Evolutionary conservation across 2,329 filamentous ascomycete genomes (phyloP), one percentile per base, ranked within the genome.

Genomic region (Talaromyces pinophilus): DNA sequence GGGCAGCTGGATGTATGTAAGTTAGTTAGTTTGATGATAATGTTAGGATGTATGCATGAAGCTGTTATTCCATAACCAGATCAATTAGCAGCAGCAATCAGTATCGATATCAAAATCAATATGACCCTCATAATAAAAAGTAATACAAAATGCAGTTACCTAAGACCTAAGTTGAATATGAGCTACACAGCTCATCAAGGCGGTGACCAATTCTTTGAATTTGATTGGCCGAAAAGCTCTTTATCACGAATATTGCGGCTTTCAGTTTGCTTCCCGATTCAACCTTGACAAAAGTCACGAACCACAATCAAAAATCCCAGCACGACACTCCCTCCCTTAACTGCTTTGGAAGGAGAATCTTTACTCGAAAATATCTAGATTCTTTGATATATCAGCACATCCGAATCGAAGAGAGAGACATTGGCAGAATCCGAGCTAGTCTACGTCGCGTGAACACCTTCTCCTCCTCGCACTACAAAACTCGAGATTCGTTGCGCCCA

Each of bases 401-500:
- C 11, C 54, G 33, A 57, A 38, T n/a, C 33, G 30, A 22, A 19
- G n/a, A 22, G 33, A 52, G 1, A 44, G 61, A 44, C 19, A 44
- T 30, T 8, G 19, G 35, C 40, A 44, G 40, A 59, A 33, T 25
- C 25, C 6, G n/a, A 60, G 40, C 22, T n/a, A 19, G 22, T 25
- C 13, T 2, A n/a, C 60, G 52, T 64, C 62, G 62, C 62, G 62
- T 59, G 62, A 64, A 64, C 33, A 46, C 38, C 11, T 33, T 33
- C 15, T 19, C 33, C 15, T 57, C 25, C n/a, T n/a, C 33, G 17
- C 40, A 52, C 44, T 35, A 17, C 22, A 25, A 19, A 19, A 57
- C 17, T 25, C 13, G 59, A 54, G 15, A 30, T 59, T 50, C 35
- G 54, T 46, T 62, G 63, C 57, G 52, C 33, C 11, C 67, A 74